Evolutionary conservation across 768 basidiomycete species (phyloP).

Genomic region (Leccinum aurantiacum): DNA sequence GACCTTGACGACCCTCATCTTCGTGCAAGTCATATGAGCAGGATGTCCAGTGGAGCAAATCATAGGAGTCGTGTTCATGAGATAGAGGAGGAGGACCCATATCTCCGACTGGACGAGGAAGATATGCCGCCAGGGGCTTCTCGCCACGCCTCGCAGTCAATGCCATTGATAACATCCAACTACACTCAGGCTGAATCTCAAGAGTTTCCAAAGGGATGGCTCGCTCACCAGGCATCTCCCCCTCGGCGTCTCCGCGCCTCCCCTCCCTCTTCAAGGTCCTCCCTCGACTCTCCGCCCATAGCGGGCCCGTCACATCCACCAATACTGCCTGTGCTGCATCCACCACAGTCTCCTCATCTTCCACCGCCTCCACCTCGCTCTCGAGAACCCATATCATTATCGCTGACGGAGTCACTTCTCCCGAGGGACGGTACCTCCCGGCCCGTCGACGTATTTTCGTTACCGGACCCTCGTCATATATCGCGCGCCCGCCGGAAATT

Average conservation of each 20-base stretch:
- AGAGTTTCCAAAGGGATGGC: slow-evolving; percentile 55
- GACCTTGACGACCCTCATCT: slow-evolving; percentile 81
- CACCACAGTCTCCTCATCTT: slow-evolving; percentile 36
- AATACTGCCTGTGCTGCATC: slow-evolving; percentile 33
- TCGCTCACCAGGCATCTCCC: slow-evolving; percentile 74
- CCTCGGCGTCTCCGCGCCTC: slow-evolving; percentile 45
- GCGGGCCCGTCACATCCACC: slow-evolving; percentile 30
- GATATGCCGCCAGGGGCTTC: slow-evolving; percentile 46
- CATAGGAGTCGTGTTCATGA: slow-evolving; percentile 31
- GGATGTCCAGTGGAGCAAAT: slow-evolving; percentile 31
- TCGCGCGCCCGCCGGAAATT: slow-evolving; percentile 65
- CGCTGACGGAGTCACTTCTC: slow-evolving; percentile 77
- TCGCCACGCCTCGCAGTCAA: slow-evolving; percentile 35
- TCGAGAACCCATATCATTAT: slow-evolving; percentile 51
- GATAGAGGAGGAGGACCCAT: slow-evolving; percentile 71
- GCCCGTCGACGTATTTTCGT: slow-evolving; percentile 67
- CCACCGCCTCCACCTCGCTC: slow-evolving; percentile 43
- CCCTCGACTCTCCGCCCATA: slow-evolving; percentile 38
- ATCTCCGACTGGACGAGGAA: slow-evolving; percentile 73
- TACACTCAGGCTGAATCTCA: slow-evolving; percentile 40
- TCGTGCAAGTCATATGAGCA: slow-evolving; percentile 35
- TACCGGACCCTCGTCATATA: slow-evolving; percentile 75
- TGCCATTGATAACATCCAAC: slow-evolving; percentile 38
- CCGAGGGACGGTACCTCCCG: slow-evolving; percentile 68
- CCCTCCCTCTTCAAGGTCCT: slow-evolving; percentile 41